Conservation (phyloP, 1,284 basidiomycete genomes). For the Heterobasidion occidentale region DNA sequence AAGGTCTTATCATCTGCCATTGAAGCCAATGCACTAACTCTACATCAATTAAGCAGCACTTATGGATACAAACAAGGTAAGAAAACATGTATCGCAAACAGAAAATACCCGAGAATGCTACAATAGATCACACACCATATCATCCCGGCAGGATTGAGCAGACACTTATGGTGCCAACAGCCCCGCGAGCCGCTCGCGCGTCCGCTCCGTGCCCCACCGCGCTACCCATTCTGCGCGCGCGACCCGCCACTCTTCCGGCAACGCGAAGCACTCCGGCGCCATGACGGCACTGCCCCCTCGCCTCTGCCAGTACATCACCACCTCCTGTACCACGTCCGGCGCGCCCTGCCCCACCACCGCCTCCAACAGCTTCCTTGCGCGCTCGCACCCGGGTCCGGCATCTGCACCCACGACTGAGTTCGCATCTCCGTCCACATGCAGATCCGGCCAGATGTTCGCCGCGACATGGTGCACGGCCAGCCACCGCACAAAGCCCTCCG, state of each 20-base stretch:
- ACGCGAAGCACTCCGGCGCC: constrained; percentile 33
- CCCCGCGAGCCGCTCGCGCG: constrained; percentile 15
- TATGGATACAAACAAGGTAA: no score
- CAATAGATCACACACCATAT: no score
- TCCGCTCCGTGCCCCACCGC: constrained; percentile 10
- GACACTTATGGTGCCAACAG: constrained; percentile 9
- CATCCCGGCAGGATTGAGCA: no score
- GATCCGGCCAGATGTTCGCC: constrained; percentile 66
- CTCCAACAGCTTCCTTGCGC: constrained; percentile 41
- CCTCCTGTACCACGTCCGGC: constrained; percentile 38
- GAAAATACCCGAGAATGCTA: no score
- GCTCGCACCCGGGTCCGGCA: constrained; percentile 15
- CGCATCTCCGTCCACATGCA: constrained; percentile 17
- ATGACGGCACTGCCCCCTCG: constrained; percentile 19
- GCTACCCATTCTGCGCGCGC: constrained; percentile 18
- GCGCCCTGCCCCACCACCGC: constrained; percentile 44
- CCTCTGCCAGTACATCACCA: constrained; percentile 44
- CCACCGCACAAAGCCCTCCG: constrained; percentile 58
- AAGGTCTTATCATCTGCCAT: no score
- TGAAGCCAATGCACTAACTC: no score
- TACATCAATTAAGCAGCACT: no score
- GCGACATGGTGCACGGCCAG: constrained; percentile 81
- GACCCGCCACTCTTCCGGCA: constrained; percentile 16
- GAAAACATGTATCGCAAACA: no score
- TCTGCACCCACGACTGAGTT: constrained; percentile 16